These are phyloP conservation scores for Truncatella angustata DNA, from an alignment of 2,329 filamentous ascomycete species.

Conservation along the genomic window DNA sequence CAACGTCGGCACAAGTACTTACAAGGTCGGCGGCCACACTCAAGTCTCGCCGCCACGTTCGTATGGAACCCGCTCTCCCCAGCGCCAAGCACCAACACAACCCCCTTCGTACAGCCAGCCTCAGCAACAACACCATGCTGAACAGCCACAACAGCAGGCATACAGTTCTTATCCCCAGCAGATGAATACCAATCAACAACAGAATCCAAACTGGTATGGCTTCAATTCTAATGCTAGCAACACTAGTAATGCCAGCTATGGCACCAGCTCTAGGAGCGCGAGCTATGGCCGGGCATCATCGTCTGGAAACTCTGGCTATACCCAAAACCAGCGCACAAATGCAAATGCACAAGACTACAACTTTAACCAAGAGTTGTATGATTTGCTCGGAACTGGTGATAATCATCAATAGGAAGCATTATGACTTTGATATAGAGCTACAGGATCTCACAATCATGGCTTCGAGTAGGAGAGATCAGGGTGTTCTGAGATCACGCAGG, in stretches of 20 bases:
- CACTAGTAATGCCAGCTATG: constrained; percentile 19
- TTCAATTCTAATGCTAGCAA: constrained; percentile 24
- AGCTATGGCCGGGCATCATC: constrained; percentile 15
- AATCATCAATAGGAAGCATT: constrained; percentile 17
- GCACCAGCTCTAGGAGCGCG: constrained; percentile 18
- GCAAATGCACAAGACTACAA: constrained; percentile 17
- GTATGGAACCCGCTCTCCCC: constrained; percentile 24
- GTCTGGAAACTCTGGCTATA: constrained; percentile 12
- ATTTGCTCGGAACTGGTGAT: constrained; percentile 21
- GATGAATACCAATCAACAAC: constrained; percentile 20
- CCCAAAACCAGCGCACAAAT: constrained; percentile 19
- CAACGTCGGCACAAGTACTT: constrained; percentile 17
- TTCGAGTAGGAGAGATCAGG: no score
- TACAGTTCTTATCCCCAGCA: constrained; percentile 19
- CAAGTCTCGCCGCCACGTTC: constrained; percentile 17
- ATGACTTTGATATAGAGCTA: no score
- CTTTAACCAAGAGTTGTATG: constrained; percentile 27
- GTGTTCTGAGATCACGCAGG: no score
- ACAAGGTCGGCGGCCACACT: constrained; percentile 17
- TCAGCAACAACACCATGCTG: constrained; percentile 22
- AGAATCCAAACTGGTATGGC: constrained; percentile 33
- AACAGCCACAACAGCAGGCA: constrained; percentile 23
- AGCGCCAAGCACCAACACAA: constrained; percentile 19
- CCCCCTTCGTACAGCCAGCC: constrained; percentile 26
- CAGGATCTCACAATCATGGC: no score